Base-by-base conservation (phyloP, 2,329 filamentous ascomycete species). In the Pseudocercospora vitis region DNA sequence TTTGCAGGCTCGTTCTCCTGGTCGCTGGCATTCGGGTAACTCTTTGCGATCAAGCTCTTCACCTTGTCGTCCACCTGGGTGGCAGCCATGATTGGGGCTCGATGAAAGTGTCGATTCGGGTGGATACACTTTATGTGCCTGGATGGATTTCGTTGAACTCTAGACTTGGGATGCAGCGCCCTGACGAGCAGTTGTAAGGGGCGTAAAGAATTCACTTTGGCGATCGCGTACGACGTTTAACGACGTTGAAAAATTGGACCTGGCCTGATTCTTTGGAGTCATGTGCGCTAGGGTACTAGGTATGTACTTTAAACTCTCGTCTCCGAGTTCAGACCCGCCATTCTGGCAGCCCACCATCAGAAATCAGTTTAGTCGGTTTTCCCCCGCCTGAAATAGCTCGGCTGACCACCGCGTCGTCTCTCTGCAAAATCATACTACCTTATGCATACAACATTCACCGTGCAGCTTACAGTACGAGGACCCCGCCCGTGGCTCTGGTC, bases 1-100 rank as follows among this genome's bases (percentile, higher is more conserved):
- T 71, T 71, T 40, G 58, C 61, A 31, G 68, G 62, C 48, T 71
- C 67, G 40, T 59, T 60, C 28, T 65, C 65, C 8, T 62, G 61
- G 18, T 63, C 64, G 42, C 63, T 63, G n/a, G 63, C 62, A 48
- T 68, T 61, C 19, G 68, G 66, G 51, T 67, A 71, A n/a, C 68
- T 66, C 52, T 64, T 64, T 47, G 63, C 53, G 50, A 71, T 57
- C 44, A 71, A 52, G 59, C 56, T 66, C 57, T 60, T 65, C 45
- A 63, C 59, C 58, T 63, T 62, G 53, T 65, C 62, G 58, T 70
- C 69, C 28, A 71, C 56, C 21, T 61, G 60, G 11, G 58, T 61
- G 12, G 61, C 59, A 16, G 68, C 66, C 67, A 70, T 70, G 54
- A 44, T 66, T 49, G 48, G 49, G 49, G 45, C 24, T 29, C 45